Percentiles rank a stretch among this genome's conserved stretches.
phyloP scores from a whole-genome alignment of 768 basidiomycete genomes.

The Cytidiella melzeri region DNA sequence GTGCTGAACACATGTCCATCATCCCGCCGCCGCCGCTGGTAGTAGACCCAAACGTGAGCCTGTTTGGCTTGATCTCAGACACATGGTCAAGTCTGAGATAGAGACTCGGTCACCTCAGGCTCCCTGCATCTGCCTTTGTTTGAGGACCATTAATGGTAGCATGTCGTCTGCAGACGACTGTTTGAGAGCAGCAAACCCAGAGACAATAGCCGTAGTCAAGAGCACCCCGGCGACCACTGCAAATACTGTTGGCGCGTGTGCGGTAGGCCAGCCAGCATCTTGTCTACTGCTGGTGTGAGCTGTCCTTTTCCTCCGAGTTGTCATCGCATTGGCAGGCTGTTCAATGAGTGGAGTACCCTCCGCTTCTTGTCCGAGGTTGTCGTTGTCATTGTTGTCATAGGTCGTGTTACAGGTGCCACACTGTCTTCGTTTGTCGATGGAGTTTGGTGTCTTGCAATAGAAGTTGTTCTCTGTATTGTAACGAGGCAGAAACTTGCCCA shows the following conservation, averaged over 20 bases:
- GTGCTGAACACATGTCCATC: background rate
- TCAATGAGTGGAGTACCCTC: background rate
- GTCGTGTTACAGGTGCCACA: background rate
- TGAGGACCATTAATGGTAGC: background rate
- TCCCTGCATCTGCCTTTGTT: background rate
- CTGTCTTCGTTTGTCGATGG: background rate
- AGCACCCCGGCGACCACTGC: constrained; percentile 1
- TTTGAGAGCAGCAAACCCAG: too few species aligned
- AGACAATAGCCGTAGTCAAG: constrained; percentile 7
- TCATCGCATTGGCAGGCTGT: background rate
- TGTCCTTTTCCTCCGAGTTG: background rate
- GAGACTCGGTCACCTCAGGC: constrained; percentile 9
- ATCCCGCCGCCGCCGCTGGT: background rate
- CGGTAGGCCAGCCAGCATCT: background rate
- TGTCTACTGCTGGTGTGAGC: background rate
- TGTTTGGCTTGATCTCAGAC: background rate
- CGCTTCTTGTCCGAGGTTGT: constrained; percentile 2
- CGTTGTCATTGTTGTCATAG: constrained; percentile 7
- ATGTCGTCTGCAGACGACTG: background rate
- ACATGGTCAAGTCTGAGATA: constrained; percentile 13
- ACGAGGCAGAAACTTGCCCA: too few species aligned
- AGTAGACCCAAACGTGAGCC: background rate
- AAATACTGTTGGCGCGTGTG: constrained; percentile 2
- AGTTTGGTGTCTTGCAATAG: background rate
- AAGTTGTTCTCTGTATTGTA: background rate